Evolutionary conservation across 805 yeast genomes (phyloP).

Genomic region (Saturnispora kantuleensis): DNA sequence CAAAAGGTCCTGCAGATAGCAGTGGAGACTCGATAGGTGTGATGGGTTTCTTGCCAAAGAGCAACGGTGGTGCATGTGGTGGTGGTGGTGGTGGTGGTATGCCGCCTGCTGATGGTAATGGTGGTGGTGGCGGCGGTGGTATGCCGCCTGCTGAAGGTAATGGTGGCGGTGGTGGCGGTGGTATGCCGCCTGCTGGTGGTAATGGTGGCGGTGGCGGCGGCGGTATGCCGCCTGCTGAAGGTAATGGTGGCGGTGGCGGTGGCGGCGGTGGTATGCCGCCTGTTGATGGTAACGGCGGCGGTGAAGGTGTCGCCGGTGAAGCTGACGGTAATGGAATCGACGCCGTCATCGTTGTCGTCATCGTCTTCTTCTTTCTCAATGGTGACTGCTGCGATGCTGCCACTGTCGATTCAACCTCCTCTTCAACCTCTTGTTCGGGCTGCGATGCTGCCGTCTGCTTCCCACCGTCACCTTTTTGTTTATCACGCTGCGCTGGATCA

Average conservation of each 20-base stretch:
- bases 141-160: slow-evolving; percentile 14
- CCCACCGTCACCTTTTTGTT: not conserved
- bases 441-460: not conserved
- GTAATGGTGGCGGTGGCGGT: slow-evolving; percentile 4
- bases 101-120: slow-evolving; percentile 22
- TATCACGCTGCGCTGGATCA: not conserved
- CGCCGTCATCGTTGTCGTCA: not conserved
- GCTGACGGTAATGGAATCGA: not conserved
- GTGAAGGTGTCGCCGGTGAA: not conserved
- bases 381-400: not conserved
- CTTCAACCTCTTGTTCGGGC: no score
- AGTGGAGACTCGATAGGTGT: slow-evolving; percentile 16
- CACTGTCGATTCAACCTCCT: no score
- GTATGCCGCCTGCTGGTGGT: slow-evolving; percentile 3
- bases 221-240: slow-evolving; percentile 18
- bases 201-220: slow-evolving; percentile 14
- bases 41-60: slow-evolving; percentile 11
- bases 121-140: slow-evolving; percentile 23
- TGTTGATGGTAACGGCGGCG: not conserved
- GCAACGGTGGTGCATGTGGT: slow-evolving; percentile 24
- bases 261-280: slow-evolving; percentile 3
- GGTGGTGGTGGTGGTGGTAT: slow-evolving; percentile 27
- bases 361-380: not conserved
- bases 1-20: slow-evolving; percentile 30
- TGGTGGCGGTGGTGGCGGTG: slow-evolving; percentile 19